Evolutionary conservation across 2,329 filamentous ascomycete genomes (phyloP), one percentile per base, ranked within the genome.

Genomic region (Endothia cerciana): DNA sequence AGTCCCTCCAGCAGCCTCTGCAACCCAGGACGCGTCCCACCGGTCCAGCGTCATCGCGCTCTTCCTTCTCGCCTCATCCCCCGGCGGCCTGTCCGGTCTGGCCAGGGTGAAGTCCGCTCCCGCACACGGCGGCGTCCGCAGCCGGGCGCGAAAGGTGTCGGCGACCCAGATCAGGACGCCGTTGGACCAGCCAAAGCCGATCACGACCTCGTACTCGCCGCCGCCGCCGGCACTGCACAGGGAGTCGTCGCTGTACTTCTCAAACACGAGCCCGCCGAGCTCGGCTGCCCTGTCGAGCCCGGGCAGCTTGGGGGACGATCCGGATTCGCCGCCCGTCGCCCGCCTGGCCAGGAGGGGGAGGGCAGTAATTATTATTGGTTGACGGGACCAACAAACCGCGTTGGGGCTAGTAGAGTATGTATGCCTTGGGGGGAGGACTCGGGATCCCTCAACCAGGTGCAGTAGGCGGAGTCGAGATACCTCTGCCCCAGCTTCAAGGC

Each of bases 161-260:
- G 83, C 87, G 1, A 83, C 80, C 87, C 88, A 91, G 62, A 91
- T 85, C 38, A 91, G 74, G 62, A 90, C 87, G 38, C 89, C 89
- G 70, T 91, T 91, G 0, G 85, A 87, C 89, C 89, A 91, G 7
- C 88, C 89, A 70, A 91, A 91, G 1, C 89, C 88, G 76, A 90
- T 86, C 2, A 90, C 88, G 6, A 91, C 88, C 63, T 85, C 82
- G 73, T 91, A 91, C 78, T 91, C 89, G 69, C 89, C 89, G 6
- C 89, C 89, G 7, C 86, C 79, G 36, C 89, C 89, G 1, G 85
- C 86, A 0, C 82, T 83, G 68, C 89, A 88, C 56, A 82, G 87
- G 8, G 83, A 77, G 65, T 84, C 84, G 70, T 89, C 86, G 15
- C 79, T 80, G 72, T 91, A 91, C 80, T 91, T 91, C 74, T 91